Percentiles rank a stretch among this genome's conserved stretches.
Conservation (phyloP, 179 eudicot genomes). For the Drosera spatulata region DNA sequence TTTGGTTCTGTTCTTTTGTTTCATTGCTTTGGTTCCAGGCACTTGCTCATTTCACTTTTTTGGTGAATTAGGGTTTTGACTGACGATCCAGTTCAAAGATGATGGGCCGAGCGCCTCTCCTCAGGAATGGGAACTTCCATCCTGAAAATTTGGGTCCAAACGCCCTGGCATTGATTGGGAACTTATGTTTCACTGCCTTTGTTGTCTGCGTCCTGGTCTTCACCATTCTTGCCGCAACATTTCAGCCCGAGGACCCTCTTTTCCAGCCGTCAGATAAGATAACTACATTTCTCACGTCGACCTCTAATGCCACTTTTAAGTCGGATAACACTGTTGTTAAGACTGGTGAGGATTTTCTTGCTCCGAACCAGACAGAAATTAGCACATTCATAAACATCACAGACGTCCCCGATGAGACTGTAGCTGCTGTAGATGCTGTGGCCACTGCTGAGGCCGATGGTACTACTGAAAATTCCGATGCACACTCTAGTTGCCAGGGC, state of each 20-base stretch:
- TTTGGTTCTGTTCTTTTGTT: too few species aligned
- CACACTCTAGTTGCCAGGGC: constrained; percentile 33
- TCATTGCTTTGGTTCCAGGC: too few species aligned
- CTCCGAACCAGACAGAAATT: constrained; percentile 56
- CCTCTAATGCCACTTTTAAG: constrained; percentile 36
- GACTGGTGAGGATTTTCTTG: constrained; percentile 58
- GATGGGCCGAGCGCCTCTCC: too few species aligned
- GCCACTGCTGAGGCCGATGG: constrained; percentile 19
- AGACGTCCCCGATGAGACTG: constrained; percentile 20
- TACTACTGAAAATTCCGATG: constrained; percentile 15
- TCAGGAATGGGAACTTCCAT: too few species aligned
- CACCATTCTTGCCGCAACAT: constrained; percentile 86
- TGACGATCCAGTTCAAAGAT: too few species aligned
- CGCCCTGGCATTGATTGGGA: too few species aligned
- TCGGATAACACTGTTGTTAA: constrained; percentile 30
- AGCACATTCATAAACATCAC: constrained; percentile 46
- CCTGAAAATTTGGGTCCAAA: too few species aligned
- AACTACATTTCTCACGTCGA: constrained; percentile 60
- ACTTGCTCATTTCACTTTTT: too few species aligned
- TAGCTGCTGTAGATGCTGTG: background rate
- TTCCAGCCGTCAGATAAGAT: constrained; percentile 81
- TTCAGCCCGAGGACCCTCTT: constrained; percentile 78
- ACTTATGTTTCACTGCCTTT: too few species aligned
- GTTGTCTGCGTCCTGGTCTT: constrained; percentile 40
- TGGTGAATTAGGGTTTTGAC: too few species aligned